Percentiles rank a stretch among this genome's conserved stretches.
These are phyloP conservation scores for Silene coronaria DNA, from an alignment of 179 eudicot species.

Conservation along the genomic window DNA sequence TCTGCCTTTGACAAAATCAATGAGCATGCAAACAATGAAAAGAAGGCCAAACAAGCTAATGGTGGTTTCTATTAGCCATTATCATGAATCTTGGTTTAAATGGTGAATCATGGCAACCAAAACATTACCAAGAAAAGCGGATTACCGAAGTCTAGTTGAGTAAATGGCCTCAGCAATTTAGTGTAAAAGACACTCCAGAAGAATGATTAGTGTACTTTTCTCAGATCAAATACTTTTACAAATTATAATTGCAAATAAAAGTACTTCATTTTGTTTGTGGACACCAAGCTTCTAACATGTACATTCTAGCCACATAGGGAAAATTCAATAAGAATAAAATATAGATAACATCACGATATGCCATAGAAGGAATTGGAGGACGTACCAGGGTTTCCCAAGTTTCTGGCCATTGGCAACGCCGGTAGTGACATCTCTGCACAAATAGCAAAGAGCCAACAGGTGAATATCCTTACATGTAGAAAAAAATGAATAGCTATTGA, in stretches of 20 bases:
- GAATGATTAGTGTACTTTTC: too few species aligned
- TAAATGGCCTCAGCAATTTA: too few species aligned
- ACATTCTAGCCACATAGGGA: not conserved
- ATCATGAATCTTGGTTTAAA: too few species aligned
- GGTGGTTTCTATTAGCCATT: too few species aligned
- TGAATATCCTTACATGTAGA: not conserved
- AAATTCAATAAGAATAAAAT: not conserved
- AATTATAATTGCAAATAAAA: not conserved
- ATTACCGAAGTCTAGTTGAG: too few species aligned
- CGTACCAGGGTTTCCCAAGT: conserved; percentile 54
- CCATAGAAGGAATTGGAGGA: conserved; percentile 8
- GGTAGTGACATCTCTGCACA: conserved; percentile 96
- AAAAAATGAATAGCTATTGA: not conserved
- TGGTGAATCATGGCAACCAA: too few species aligned
- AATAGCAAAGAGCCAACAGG: conserved; percentile 17
- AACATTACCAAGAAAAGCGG: too few species aligned
- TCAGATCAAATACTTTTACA: too few species aligned
- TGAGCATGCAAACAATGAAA: too few species aligned
- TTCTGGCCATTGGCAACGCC: conserved; percentile 67
- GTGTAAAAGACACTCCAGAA: too few species aligned
- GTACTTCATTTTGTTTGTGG: not conserved
- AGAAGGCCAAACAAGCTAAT: too few species aligned
- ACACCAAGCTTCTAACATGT: not conserved
- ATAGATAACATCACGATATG: not conserved
- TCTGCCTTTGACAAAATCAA: too few species aligned